These are phyloP conservation scores for Salix suchowensis DNA, from an alignment of 345 rosid species.

Conservation along the genomic window DNA sequence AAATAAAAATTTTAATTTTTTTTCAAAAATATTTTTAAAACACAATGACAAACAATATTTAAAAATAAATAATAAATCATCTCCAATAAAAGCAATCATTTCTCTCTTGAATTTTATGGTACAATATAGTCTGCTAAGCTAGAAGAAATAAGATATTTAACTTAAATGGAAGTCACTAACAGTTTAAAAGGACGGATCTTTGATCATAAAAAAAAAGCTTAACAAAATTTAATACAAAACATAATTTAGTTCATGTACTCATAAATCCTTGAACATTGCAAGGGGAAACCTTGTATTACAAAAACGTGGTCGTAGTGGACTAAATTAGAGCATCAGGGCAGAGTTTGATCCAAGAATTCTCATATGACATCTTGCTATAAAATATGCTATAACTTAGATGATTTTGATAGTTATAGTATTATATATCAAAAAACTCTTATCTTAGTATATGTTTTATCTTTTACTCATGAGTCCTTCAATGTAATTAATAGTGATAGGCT, in stretches of 20 bases:
- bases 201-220: background rate
- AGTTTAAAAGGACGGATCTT: background rate
- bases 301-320: background rate
- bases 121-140: constrained; percentile 10
- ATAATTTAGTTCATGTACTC: background rate
- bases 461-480: constrained; percentile 16
- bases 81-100: background rate
- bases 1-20: no score
- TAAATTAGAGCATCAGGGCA: constrained; percentile 6
- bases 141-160: background rate
- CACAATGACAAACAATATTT: no score
- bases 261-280: background rate
- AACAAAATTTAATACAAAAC: background rate
- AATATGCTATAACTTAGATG: constrained; percentile 23
- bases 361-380: constrained; percentile 52
- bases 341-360: constrained; percentile 56
- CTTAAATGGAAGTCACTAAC: background rate
- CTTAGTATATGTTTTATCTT: constrained; percentile 34
- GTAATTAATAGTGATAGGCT: constrained; percentile 24
- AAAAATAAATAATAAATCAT: background rate
- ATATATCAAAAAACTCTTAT: constrained; percentile 13
- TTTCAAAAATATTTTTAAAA: no score
- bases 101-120: constrained; percentile 2
- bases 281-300: background rate
- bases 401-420: background rate